Conservation (phyloP, 768 basidiomycete species). For the Phylloporus scabripes region DNA sequence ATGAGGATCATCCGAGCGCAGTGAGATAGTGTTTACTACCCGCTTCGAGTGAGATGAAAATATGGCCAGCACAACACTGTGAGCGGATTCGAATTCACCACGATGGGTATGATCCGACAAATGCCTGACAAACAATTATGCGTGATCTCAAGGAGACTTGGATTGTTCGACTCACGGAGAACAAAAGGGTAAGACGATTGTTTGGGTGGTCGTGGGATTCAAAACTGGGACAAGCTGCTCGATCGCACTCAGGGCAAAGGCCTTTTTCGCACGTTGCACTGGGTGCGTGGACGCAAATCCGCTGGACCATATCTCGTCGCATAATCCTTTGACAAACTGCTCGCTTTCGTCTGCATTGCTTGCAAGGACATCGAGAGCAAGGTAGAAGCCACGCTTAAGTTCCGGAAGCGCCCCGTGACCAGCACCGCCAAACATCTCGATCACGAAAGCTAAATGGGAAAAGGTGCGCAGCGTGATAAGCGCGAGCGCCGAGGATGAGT, state of each 20-base stretch:
- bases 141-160: not conserved
- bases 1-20: slow-evolving; percentile 13
- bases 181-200: slow-evolving; percentile 55
- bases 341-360: slow-evolving; percentile 33
- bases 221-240: slow-evolving; percentile 73
- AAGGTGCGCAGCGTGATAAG: slow-evolving; percentile 51
- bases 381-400: slow-evolving; percentile 69
- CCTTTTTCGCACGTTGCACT: slow-evolving; percentile 36
- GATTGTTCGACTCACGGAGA: slow-evolving; percentile 48
- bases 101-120: slow-evolving; percentile 53
- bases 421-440: slow-evolving; percentile 72
- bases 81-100: slow-evolving; percentile 82
- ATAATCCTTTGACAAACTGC: slow-evolving; percentile 36
- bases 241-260: slow-evolving; percentile 66
- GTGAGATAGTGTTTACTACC: slow-evolving; percentile 7
- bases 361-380: slow-evolving; percentile 68
- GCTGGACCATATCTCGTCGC: slow-evolving; percentile 26
- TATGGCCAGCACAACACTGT: slow-evolving; percentile 75
- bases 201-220: slow-evolving; percentile 45
- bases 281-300: slow-evolving; percentile 21
- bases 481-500: slow-evolving; percentile 46
- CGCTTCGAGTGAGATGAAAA: slow-evolving; percentile 57
- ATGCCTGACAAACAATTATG: slow-evolving; percentile 39
- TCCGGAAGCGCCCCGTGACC: slow-evolving; percentile 57
- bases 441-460: slow-evolving; percentile 66